phyloP scores from a whole-genome alignment of 345 rosid genomes.

The Populus alba region DNA sequence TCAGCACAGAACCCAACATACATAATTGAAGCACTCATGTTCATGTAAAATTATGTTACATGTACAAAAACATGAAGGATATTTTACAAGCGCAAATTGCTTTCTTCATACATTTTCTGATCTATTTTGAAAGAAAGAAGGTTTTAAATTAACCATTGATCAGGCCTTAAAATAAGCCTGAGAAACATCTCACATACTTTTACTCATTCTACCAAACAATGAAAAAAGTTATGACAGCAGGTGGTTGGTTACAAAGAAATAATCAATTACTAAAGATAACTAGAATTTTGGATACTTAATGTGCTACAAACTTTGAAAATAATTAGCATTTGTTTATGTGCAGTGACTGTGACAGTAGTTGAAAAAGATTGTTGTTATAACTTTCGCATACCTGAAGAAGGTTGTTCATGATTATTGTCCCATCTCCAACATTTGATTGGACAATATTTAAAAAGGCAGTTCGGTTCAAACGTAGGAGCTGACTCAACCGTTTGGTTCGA shows the following conservation, averaged over 20 bases:
- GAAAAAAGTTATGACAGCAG: neutral
- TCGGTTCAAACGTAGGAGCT: conserved; percentile 85
- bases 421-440: conserved; percentile 87
- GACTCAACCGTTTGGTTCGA: conserved; percentile 75
- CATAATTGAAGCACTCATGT: neutral
- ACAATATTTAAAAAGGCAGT: conserved; percentile 63
- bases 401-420: conserved; percentile 81
- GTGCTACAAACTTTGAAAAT: neutral
- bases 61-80: neutral
- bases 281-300: neutral
- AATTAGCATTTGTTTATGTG: neutral
- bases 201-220: neutral
- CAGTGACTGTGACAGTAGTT: neutral
- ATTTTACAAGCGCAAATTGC: neutral
- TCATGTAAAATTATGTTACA: neutral
- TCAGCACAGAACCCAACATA: neutral
- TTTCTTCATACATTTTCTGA: neutral
- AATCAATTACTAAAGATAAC: neutral
- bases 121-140: neutral
- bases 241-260: neutral
- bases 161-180: neutral
- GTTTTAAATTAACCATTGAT: no score
- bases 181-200: neutral
- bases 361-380: neutral
- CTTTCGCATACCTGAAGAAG: conserved; percentile 65